A percentile compares a stretch with the other conserved stretches of the same genome.
Evolutionary conservation across 2,329 filamentous ascomycete genomes (phyloP).

Genomic region (Trichoderma sp.): DNA sequence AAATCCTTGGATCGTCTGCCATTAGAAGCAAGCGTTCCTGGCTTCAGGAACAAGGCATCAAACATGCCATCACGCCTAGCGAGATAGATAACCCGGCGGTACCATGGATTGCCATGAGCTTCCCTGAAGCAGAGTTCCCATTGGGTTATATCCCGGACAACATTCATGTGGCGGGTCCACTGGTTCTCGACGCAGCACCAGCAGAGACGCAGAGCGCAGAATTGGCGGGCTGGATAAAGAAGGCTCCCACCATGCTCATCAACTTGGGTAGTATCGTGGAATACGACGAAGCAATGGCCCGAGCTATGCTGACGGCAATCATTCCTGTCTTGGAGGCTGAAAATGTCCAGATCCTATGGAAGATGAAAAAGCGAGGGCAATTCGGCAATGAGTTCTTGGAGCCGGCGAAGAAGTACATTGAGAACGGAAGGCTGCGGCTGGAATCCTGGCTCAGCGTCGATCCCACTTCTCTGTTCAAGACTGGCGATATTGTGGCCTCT

Average conservation of each 20-base stretch:
- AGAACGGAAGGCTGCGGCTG: conserved; percentile 31
- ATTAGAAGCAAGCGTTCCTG: conserved; percentile 34
- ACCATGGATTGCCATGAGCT: conserved; percentile 33
- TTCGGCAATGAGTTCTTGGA: conserved; percentile 25
- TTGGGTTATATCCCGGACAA: conserved; percentile 33
- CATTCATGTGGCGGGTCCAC: conserved; percentile 44
- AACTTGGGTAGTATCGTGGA: conserved; percentile 48
- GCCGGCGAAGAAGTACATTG: conserved; percentile 28
- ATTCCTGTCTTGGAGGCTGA: conserved; percentile 29
- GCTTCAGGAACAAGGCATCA: conserved; percentile 35
- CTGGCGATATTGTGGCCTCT: conserved; percentile 38
- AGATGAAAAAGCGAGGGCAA: conserved; percentile 28
- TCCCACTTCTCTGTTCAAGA: conserved; percentile 39
- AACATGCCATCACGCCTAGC: conserved; percentile 30
- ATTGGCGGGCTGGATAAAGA: conserved; percentile 45
- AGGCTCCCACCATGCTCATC: conserved; percentile 48
- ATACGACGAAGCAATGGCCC: conserved; percentile 31
- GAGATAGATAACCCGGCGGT: conserved; percentile 30
- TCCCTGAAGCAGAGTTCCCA: conserved; percentile 35
- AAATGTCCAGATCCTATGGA: conserved; percentile 40
- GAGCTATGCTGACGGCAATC: conserved; percentile 34
- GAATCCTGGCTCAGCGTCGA: conserved; percentile 38
- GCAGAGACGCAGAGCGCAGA: conserved; percentile 45
- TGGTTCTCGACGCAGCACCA: conserved; percentile 42
- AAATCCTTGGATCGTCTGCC: conserved; percentile 26